phyloP scores from a whole-genome alignment of 2,329 filamentous ascomycete species.

The Cladophialophora bantiana region DNA sequence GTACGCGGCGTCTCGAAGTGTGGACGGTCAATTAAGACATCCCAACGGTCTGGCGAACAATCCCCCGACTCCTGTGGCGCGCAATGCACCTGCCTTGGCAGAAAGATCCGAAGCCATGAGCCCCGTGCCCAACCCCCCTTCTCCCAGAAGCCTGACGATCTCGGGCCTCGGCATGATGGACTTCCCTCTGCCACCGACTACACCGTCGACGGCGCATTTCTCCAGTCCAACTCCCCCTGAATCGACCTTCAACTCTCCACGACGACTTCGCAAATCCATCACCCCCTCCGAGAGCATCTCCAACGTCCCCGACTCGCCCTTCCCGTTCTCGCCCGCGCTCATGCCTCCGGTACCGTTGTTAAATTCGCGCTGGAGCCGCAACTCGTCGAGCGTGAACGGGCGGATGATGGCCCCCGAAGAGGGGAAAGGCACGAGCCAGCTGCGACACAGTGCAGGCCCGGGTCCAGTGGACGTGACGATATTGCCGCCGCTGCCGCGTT shows the following conservation, averaged over 20 bases:
- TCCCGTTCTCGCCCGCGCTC: conserved; percentile 20
- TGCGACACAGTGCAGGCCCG: background rate
- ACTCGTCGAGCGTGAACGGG: conserved; percentile 26
- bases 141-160: background rate
- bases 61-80: conserved; percentile 18
- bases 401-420: background rate
- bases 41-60: conserved; percentile 26
- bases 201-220: conserved; percentile 23
- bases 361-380: conserved; percentile 32
- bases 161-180: conserved; percentile 8
- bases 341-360: conserved; percentile 6
- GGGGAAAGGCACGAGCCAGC: background rate
- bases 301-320: conserved; percentile 32
- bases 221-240: conserved; percentile 9
- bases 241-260: conserved; percentile 13
- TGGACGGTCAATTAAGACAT: conserved; percentile 7
- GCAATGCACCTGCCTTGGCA: background rate
- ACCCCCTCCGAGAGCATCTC: conserved; percentile 34
- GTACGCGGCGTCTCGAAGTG: background rate
- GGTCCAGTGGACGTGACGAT: background rate
- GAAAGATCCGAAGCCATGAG: background rate
- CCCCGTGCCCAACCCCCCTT: conserved; percentile 5
- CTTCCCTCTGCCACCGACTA: conserved; percentile 8
- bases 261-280: conserved; percentile 29
- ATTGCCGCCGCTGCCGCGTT: background rate